Base-by-base conservation (phyloP, 345 rosid species). In the Sonneratia alba region DNA sequence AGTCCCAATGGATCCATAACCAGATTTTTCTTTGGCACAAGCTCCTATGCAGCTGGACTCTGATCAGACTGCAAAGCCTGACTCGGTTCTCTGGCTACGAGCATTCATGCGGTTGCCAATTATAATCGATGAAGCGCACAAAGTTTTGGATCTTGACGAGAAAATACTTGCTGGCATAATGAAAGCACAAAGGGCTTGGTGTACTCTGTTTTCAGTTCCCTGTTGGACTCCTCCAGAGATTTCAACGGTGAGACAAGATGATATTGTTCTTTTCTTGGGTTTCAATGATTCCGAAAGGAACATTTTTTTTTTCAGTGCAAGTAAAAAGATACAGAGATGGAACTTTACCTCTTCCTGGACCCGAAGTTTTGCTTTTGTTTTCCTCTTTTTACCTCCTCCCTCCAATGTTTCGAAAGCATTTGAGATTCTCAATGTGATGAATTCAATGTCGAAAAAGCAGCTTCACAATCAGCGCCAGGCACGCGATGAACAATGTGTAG, bases 391-490 rank as follows among this genome's bases (percentile, higher is more conserved):
- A 27, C 8, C 22, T 22, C 12, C 12, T 57, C 66, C 66, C 3
- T 62, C 65, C 65, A 61, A 61, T 61, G 65, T 61, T 61, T 47
- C 5, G 2, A 27, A 47, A 53, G 62, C 72, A 55, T 34, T 27
- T 49, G 27, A 9, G 45, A 53, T 56, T 57, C 34, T 47, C 61
- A 36, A 15, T 24, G 6, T 34, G 3, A 53, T 70, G 73, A 70
- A 70, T 70, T 70, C 73, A 57, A 57, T 70, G 49, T 56, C 3
- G 48, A 36, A 53, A 59, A 70, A 70, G 49, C 66, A 70, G 63
- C 49, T 70, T 56, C 73, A 38, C 57, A 8, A 16, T 21, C 18
- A 45, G 21, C 22, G 65, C 73, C 73, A 70, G 19, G 9, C 56
- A 68, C 43, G 70, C 55, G 43, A 56, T 36, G 66, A 70, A 57